Evolutionary conservation across 2,329 filamentous ascomycete species (phyloP).

Genomic region (Arthrobotrys pseudoclavata): DNA sequence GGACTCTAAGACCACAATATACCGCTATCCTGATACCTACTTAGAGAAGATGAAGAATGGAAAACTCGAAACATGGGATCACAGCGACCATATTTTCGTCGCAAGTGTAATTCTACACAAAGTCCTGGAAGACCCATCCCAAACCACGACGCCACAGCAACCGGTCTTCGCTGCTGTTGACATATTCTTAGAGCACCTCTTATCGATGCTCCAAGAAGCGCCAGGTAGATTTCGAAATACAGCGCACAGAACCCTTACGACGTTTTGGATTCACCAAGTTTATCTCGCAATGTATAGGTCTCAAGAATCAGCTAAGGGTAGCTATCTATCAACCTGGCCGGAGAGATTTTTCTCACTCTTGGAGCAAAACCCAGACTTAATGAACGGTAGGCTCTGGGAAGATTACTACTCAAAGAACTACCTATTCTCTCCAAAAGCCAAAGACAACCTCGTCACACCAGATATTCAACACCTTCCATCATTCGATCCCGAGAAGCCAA

Average conservation of each 20-base stretch:
- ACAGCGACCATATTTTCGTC: slow-evolving; percentile 65
- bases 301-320: slow-evolving; percentile 48
- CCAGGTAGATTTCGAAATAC: slow-evolving; percentile 65
- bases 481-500: neutral
- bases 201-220: slow-evolving; percentile 61
- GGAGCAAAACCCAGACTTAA: slow-evolving; percentile 63
- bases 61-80: slow-evolving; percentile 64
- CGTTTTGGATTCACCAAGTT: slow-evolving; percentile 66
- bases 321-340: slow-evolving; percentile 11
- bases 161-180: slow-evolving; percentile 64
- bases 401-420: slow-evolving; percentile 65
- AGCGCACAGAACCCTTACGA: slow-evolving; percentile 65
- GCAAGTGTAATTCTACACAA: slow-evolving; percentile 65
- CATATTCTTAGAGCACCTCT: slow-evolving; percentile 64
- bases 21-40: slow-evolving; percentile 61
- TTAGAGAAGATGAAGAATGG: slow-evolving; percentile 64
- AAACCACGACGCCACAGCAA: slow-evolving; percentile 50
- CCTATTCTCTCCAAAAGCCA: slow-evolving; percentile 64
- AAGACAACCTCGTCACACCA: slow-evolving; percentile 64
- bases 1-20: slow-evolving; percentile 18
- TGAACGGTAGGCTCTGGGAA: slow-evolving; percentile 65
- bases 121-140: slow-evolving; percentile 60
- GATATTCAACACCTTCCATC: slow-evolving; percentile 64
- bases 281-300: slow-evolving; percentile 64
- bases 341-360: slow-evolving; percentile 63